Base-by-base conservation (phyloP, 306 rosid genomes). In the Casuarina cunninghamiana region DNA sequence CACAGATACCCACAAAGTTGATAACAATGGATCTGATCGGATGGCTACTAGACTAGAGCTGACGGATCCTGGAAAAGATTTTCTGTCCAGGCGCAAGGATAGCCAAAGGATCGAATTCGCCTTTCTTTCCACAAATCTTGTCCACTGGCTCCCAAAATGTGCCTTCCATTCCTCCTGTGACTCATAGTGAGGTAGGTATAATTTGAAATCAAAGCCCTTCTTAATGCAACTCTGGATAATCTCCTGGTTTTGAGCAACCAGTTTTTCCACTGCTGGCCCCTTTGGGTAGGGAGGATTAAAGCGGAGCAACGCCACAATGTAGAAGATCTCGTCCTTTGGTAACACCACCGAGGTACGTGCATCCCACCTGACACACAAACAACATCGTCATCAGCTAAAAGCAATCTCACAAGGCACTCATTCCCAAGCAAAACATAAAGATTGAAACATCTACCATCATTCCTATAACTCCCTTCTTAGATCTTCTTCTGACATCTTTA, bases 11-110 rank as follows among this genome's bases (percentile, higher is more conserved):
- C 49, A 65, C 69, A 55, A 26, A 76, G 48, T 73, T 77, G 69
- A 83, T 58, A 32, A 60, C 78, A 43, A 50, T 12, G 3, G 50
- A 48, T 13, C 12, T 9, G 50, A 54, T 11, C 17, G 13, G 26
- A 7, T 15, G 32, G 41, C 42, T 46, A 37, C 3, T 16, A 4
- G 43, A 37, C 79, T 62, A 84, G 53, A 73, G 79, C 5, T 72
- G 73, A 39, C 62, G 62, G 51, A 75, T 85, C 80, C 97, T 84
- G 0, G 87, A 10, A 79, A 94, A 94, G 75, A 94, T 92, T 61
- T 82, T 90, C 79, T 92, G 98, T 2, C 98, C 97, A 2, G 98
- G 98, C 3, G 98, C 90, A 53, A 95, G 94, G 76, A 95, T 78
- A 37, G 91, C 93, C 86, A 90, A 71, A 1, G 98, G 98, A 85